Conservation (phyloP, 345 rosid species). For the Clarkia xantiana region DNA sequence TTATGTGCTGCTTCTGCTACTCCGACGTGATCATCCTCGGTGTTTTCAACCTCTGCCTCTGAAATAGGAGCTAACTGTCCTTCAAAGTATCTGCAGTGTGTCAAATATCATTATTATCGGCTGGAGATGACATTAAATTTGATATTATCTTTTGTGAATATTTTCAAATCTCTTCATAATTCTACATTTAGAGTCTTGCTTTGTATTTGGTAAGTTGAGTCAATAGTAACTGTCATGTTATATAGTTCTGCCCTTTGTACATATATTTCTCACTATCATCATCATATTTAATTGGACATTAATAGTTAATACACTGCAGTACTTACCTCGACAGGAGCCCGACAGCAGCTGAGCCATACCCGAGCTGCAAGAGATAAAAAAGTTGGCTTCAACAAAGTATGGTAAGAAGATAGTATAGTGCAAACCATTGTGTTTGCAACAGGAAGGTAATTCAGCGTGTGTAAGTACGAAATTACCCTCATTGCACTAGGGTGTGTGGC, state of each 20-base stretch:
- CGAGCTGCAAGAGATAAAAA: slow-evolving; percentile 43
- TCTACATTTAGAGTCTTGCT: too few species aligned
- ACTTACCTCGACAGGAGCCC: slow-evolving; percentile 69
- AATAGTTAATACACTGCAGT: neutral
- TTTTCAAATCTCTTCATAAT: too few species aligned
- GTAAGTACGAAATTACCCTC: slow-evolving; percentile 39
- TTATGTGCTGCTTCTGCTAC: slow-evolving; percentile 82
- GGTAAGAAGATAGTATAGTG: slow-evolving; percentile 1
- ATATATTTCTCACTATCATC: neutral
- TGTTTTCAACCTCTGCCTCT: slow-evolving; percentile 40
- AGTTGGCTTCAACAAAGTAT: neutral
- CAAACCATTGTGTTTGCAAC: slow-evolving; percentile 7
- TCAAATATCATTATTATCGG: too few species aligned
- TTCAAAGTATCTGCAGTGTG: slow-evolving; percentile 54
- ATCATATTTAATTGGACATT: neutral
- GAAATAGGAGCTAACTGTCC: slow-evolving; percentile 65
- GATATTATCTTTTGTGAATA: too few species aligned
- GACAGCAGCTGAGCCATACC: slow-evolving; percentile 92
- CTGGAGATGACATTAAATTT: too few species aligned
- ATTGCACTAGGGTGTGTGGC: slow-evolving; percentile 96
- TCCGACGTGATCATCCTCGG: slow-evolving; percentile 30
- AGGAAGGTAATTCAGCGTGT: neutral
- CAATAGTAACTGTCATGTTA: too few species aligned
- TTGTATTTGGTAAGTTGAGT: too few species aligned
- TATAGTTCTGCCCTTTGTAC: too few species aligned